phyloP scores from a whole-genome alignment of 495 filamentous ascomycete species.

The Echria macrotheca region DNA sequence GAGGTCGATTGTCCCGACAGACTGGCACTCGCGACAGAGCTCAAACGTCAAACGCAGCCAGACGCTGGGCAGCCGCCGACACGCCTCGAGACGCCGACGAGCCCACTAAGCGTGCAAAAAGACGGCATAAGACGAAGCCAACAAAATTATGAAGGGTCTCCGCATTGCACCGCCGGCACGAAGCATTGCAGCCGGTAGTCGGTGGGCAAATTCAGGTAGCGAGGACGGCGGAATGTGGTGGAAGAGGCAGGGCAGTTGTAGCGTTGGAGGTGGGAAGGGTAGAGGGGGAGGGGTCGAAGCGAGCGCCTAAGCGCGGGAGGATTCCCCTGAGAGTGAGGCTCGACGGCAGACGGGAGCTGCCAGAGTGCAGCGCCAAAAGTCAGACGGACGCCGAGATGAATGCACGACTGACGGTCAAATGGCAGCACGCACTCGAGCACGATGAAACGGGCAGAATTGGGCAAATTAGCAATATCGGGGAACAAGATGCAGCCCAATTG shows the following conservation, averaged over 20 bases:
- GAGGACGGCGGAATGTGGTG: neutral
- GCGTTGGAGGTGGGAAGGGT: neutral
- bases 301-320: slow-evolving; percentile 1
- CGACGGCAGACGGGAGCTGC: too few species aligned
- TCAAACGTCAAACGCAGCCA: slow-evolving; percentile 5
- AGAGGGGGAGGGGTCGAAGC: neutral
- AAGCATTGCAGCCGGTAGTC: slow-evolving; percentile 10
- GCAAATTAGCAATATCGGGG: slow-evolving; percentile 4
- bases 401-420: slow-evolving; percentile 8
- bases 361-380: too few species aligned
- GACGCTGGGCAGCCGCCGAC: too few species aligned
- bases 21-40: slow-evolving; percentile 17
- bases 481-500: slow-evolving; percentile 15
- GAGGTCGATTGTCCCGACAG: slow-evolving; percentile 19
- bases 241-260: neutral
- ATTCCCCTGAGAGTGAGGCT: too few species aligned
- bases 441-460: slow-evolving; percentile 22
- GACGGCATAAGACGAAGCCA: slow-evolving; percentile 11
- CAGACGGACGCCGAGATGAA: slow-evolving; percentile 12
- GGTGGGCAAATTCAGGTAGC: neutral
- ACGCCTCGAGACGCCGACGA: too few species aligned
- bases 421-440: slow-evolving; percentile 14
- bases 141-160: slow-evolving; percentile 18
- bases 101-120: too few species aligned
- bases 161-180: slow-evolving; percentile 16